phyloP scores from a whole-genome alignment of 192 early-diverging fungal genomes.

The Backusella tarrabulga region DNA sequence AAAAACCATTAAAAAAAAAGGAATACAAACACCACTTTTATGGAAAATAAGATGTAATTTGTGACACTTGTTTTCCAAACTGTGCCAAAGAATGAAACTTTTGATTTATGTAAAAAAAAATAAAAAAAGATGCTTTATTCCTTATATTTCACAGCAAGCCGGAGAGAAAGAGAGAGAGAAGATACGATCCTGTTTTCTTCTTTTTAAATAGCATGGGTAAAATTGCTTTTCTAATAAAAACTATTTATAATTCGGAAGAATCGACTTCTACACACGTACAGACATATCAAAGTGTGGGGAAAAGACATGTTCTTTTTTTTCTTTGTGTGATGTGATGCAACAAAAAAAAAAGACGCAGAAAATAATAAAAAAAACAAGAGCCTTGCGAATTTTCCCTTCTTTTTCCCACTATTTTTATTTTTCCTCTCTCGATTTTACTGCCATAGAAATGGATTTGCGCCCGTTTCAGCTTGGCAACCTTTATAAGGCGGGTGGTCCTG shows the following conservation, averaged over 20 bases:
- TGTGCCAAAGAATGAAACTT: not conserved
- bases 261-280: no score
- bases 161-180: no score
- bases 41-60: no score
- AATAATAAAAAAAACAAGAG: not conserved
- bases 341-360: not conserved
- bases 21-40: no score
- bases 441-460: not conserved
- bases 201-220: no score
- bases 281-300: not conserved
- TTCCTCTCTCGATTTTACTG: not conserved
- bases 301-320: not conserved
- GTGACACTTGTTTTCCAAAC: not conserved
- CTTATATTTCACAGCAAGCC: no score
- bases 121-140: no score
- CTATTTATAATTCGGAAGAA: no score
- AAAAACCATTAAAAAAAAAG: no score
- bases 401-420: not conserved
- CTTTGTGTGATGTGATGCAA: not conserved
- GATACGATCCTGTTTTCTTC: no score
- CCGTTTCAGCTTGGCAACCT: not conserved
- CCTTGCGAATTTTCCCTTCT: not conserved
- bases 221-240: no score
- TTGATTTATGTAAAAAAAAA: no score
- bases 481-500: conserved; percentile 4